These are phyloP conservation scores for Citrus medica DNA, from an alignment of 345 rosid species.

Conservation along the genomic window DNA sequence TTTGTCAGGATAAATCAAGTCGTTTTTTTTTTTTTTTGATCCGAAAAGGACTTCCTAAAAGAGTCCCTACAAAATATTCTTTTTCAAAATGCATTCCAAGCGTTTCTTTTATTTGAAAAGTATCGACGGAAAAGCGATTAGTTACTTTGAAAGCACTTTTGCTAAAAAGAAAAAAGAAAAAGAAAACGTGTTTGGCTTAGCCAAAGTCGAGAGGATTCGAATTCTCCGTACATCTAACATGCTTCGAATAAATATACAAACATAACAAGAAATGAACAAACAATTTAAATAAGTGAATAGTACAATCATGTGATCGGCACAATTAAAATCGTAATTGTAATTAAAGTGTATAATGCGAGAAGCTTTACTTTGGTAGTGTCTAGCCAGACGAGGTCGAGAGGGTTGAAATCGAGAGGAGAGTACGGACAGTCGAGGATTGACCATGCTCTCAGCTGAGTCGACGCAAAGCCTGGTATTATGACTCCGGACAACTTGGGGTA, in stretches of 20 bases:
- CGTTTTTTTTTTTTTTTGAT: background rate
- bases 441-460: conserved; percentile 98
- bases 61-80: background rate
- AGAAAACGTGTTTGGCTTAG: background rate
- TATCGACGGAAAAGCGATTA: background rate
- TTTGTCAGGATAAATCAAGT: background rate
- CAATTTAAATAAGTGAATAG: background rate
- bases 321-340: background rate
- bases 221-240: background rate
- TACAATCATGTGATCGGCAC: background rate
- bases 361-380: conserved; percentile 82
- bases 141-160: background rate
- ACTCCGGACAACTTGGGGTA: conserved; percentile 86
- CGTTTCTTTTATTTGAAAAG: background rate
- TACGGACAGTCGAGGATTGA: conserved; percentile 96
- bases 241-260: background rate
- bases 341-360: background rate
- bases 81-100: background rate
- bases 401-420: conserved; percentile 96
- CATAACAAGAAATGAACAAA: background rate
- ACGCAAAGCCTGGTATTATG: conserved; percentile 96
- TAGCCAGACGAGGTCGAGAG: conserved; percentile 97
- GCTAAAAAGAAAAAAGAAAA: background rate
- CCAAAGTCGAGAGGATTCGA: background rate
- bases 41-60: background rate